Evolutionary conservation across 441 rosid genomes (phyloP), one percentile per base, ranked within the genome.

Genomic region (Adansonia madagascariensis): DNA sequence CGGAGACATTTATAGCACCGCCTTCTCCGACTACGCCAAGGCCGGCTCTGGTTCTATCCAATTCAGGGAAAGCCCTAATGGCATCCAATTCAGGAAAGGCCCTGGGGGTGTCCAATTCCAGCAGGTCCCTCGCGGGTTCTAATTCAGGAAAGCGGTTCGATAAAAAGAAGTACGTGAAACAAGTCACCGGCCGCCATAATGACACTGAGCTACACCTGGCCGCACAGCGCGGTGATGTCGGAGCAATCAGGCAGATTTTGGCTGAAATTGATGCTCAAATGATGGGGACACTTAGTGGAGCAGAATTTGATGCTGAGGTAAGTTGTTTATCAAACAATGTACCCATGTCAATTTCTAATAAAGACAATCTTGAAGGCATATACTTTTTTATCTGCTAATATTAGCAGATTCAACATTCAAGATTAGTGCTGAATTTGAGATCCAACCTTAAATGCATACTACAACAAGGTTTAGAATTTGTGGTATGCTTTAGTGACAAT

Each of bases 201-300:
- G 97, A 95, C 86, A 95, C 98, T 17, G 99, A 91, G 90, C 88
- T 95, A 60, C 99, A 95, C 84, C 77, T 95, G 79, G 97, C 97
- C 4, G 97, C 97, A 5, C 91, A 88, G 62, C 89, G 93, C 1
- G 97, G 94, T 10, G 97, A 93, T 77, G 75, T 89, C 78, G 86
- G 78, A 14, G 81, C 89, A 5, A 87, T 95, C 47, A 83, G 77
- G 82, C 89, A 84, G 77, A 92, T 95, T 67, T 78, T 95, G 15
- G 86, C 77, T 9, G 97, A 93, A 74, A 91, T 93, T 73, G 92
- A 91, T 79, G 86, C 89, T 31, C 98, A 93, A 77, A 91, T 93
- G 89, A 82, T 65, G 52, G 87, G 92, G 70, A 89, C 92, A 12
- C 77, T 84, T 41, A 71, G 88, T 50, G 93, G 90, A 68, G 88